Conservation (phyloP, 2,329 filamentous ascomycete species). For the Diaporthe helianthi region DNA sequence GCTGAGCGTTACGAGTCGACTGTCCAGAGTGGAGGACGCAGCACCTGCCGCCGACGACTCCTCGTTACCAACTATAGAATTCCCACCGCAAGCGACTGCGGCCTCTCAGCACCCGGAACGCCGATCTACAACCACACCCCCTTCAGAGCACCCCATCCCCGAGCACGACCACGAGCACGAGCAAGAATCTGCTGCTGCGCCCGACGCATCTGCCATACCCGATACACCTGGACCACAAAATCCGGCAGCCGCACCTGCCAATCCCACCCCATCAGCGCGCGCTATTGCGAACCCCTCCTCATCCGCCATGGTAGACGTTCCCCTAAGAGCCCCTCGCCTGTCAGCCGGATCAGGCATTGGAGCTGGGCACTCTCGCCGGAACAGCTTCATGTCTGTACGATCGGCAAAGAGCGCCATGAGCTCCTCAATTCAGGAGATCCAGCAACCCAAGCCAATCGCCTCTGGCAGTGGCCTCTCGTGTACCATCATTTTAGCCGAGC, state of each 20-base stretch:
- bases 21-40: constrained; percentile 29
- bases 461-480: constrained; percentile 78
- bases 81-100: constrained; percentile 5
- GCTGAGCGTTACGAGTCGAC: constrained; percentile 31
- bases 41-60: background rate
- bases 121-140: constrained; percentile 1
- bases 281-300: background rate
- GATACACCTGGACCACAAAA: background rate
- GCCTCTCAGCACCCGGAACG: constrained; percentile 4
- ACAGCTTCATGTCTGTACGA: constrained; percentile 59
- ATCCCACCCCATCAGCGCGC: background rate
- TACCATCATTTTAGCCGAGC: constrained; percentile 78
- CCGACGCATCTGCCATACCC: background rate
- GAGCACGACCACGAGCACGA: constrained; percentile 16
- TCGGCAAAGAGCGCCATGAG: constrained; percentile 59
- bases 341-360: constrained; percentile 17
- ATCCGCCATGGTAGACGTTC: constrained; percentile 29
- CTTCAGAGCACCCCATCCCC: background rate
- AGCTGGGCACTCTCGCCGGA: constrained; percentile 46
- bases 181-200: background rate
- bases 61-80: background rate
- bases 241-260: background rate
- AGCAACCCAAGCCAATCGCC: constrained; percentile 72
- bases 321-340: constrained; percentile 20
- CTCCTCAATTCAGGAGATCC: constrained; percentile 60